Evolutionary conservation across 495 filamentous ascomycete species (phyloP).

Genomic region (Penicillium bialowiezense): DNA sequence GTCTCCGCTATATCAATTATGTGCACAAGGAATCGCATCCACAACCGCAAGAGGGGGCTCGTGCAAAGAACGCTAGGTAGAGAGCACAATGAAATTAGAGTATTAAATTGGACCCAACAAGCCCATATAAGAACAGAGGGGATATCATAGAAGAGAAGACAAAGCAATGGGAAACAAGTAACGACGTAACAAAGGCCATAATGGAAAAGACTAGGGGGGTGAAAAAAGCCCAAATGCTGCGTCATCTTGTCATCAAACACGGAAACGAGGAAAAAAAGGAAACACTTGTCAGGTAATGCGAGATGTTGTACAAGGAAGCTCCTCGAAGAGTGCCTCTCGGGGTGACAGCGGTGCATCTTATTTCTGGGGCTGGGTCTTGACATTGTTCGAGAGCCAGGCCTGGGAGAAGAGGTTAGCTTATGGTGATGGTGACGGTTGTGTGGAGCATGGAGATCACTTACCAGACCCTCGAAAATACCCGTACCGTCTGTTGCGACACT

Average conservation of each 20-base stretch:
- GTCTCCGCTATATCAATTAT: not conserved
- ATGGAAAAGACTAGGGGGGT: slow-evolving; percentile 18
- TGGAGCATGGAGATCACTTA: slow-evolving; percentile 37
- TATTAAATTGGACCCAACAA: slow-evolving; percentile 26
- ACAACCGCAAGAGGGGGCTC: slow-evolving; percentile 17
- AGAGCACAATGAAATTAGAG: slow-evolving; percentile 27
- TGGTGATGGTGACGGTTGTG: not conserved
- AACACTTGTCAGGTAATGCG: slow-evolving; percentile 26
- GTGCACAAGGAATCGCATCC: slow-evolving; percentile 4
- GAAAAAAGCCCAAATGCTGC: slow-evolving; percentile 42
- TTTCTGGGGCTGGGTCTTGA: slow-evolving; percentile 68
- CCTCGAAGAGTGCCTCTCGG: slow-evolving; percentile 19
- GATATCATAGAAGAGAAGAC: slow-evolving; percentile 33
- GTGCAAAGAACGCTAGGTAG: slow-evolving; percentile 24
- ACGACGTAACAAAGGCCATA: slow-evolving; percentile 17
- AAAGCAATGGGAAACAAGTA: slow-evolving; percentile 10
- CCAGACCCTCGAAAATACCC: slow-evolving; percentile 89
- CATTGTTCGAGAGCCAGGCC: slow-evolving; percentile 92
- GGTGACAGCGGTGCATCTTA: slow-evolving; percentile 27
- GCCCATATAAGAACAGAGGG: slow-evolving; percentile 31
- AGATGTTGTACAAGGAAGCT: slow-evolving; percentile 43
- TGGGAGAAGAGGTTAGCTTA: slow-evolving; percentile 26
- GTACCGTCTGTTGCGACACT: slow-evolving; percentile 93
- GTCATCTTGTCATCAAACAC: slow-evolving; percentile 48
- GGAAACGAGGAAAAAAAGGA: slow-evolving; percentile 34